Conservation (phyloP, 2,329 filamentous ascomycete species). For the Allantophomopsis lycopodina region DNA sequence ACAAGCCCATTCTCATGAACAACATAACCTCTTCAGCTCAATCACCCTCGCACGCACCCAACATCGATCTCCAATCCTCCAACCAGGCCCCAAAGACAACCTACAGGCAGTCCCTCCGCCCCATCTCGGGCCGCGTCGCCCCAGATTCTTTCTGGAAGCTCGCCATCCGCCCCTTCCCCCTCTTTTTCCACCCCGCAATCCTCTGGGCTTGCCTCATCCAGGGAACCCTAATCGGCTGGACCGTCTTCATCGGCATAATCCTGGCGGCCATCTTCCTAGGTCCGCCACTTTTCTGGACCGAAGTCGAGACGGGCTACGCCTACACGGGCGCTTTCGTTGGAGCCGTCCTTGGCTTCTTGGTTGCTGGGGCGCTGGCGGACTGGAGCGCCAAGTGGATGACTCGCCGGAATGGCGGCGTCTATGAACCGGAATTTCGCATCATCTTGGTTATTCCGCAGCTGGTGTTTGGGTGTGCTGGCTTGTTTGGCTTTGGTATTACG, state of each 20-base stretch:
- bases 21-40: not conserved
- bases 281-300: slow-evolving; percentile 68
- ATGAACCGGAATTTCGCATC: slow-evolving; percentile 86
- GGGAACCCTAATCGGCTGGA: slow-evolving; percentile 89
- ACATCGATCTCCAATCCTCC: not conserved
- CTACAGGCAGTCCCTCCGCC: slow-evolving; percentile 44
- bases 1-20: not conserved
- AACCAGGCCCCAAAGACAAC: slow-evolving; percentile 28
- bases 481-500: slow-evolving; percentile 77
- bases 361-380: slow-evolving; percentile 67
- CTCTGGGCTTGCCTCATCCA: slow-evolving; percentile 71
- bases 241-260: slow-evolving; percentile 79
- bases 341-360: slow-evolving; percentile 59
- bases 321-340: slow-evolving; percentile 81
- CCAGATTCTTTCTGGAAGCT: slow-evolving; percentile 58
- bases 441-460: slow-evolving; percentile 73
- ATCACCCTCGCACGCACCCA: not conserved
- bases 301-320: slow-evolving; percentile 72
- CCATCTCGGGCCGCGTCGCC: slow-evolving; percentile 74
- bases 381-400: slow-evolving; percentile 58
- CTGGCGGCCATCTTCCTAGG: slow-evolving; percentile 72
- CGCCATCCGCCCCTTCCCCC: slow-evolving; percentile 61
- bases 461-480: slow-evolving; percentile 60
- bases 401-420: slow-evolving; percentile 61
- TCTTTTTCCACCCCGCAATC: slow-evolving; percentile 76